A percentile compares a stretch with the other conserved stretches of the same genome.
Evolutionary conservation across 1,284 basidiomycete genomes (phyloP).

Genomic region (Ceratobasidium theobromae): DNA sequence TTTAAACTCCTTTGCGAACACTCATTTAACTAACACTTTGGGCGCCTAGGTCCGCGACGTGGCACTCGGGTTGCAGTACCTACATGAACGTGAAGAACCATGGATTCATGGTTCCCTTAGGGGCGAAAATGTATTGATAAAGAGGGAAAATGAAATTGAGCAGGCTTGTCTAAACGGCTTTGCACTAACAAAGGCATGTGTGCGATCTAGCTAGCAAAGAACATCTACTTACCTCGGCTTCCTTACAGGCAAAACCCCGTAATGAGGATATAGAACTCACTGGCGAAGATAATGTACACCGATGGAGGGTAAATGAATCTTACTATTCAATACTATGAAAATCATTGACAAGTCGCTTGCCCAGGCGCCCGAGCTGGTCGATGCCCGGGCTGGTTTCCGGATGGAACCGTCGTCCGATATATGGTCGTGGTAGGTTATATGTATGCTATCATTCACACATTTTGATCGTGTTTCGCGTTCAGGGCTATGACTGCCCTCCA

Average conservation of each 20-base stretch:
- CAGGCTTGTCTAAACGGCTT: constrained; percentile 14
- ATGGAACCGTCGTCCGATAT: constrained; percentile 17
- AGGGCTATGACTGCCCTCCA: constrained; percentile 25
- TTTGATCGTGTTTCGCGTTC: not conserved
- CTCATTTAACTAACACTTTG: not conserved
- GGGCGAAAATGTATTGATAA: constrained; percentile 20
- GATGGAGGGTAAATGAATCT: not conserved
- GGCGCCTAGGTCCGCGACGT: not conserved
- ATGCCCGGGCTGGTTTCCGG: not conserved
- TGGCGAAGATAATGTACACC: not conserved
- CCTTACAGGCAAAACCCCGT: not conserved
- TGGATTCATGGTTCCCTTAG: constrained; percentile 7
- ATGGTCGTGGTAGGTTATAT: constrained; percentile 29
- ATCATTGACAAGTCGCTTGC: not conserved
- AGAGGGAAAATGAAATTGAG: not conserved
- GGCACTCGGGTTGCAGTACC: constrained; percentile 6
- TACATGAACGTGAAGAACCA: not conserved
- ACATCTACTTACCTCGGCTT: not conserved
- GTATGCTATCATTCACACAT: too few relatives aligned
- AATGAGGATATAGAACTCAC: not conserved
- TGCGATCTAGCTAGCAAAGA: not conserved
- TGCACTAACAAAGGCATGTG: not conserved
- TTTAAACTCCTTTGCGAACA: too few relatives aligned
- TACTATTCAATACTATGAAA: not conserved
- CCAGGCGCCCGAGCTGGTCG: constrained; percentile 8